A percentile compares a stretch with the other conserved stretches of the same genome.
phyloP scores from a whole-genome alignment of 1,139 yeast genomes.

The Geotrichum citri-aurantii region DNA sequence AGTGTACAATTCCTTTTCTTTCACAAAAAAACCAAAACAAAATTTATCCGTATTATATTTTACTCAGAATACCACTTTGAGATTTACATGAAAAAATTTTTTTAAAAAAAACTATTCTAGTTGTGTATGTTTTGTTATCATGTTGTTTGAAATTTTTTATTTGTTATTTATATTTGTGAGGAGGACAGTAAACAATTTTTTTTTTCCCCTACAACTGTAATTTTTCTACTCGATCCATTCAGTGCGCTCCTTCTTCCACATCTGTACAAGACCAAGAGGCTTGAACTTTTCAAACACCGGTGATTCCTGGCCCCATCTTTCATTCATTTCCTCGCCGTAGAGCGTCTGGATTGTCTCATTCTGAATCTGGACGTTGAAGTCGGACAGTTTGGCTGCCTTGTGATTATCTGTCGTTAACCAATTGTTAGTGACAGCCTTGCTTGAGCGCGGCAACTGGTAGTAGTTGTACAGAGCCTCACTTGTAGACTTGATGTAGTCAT shows the following conservation, averaged over 20 bases:
- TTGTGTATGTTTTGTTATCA: too few species aligned
- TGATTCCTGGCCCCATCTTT: conserved; percentile 11
- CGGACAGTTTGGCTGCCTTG: background rate
- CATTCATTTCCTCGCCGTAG: conserved; percentile 16
- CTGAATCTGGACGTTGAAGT: background rate
- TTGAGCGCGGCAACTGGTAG: background rate
- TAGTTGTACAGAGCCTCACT: background rate
- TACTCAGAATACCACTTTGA: too few species aligned
- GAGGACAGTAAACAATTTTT: too few species aligned
- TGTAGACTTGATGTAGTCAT: background rate
- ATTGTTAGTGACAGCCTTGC: background rate
- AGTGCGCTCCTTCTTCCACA: conserved; percentile 13
- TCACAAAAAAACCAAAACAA: too few species aligned
- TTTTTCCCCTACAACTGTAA: background rate
- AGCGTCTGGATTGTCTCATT: background rate
- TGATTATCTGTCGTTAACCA: too few species aligned
- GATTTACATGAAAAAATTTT: too few species aligned
- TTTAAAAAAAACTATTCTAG: too few species aligned
- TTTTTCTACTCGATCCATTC: conserved; percentile 9
- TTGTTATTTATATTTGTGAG: too few species aligned
- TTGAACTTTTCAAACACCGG: conserved; percentile 10
- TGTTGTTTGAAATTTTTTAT: too few species aligned
- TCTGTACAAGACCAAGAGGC: conserved; percentile 14
- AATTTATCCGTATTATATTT: too few species aligned
- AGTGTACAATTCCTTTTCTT: too few species aligned